Evolutionary conservation across 768 basidiomycete species (phyloP).

Genomic region (Rhizopogon salebrosus): DNA sequence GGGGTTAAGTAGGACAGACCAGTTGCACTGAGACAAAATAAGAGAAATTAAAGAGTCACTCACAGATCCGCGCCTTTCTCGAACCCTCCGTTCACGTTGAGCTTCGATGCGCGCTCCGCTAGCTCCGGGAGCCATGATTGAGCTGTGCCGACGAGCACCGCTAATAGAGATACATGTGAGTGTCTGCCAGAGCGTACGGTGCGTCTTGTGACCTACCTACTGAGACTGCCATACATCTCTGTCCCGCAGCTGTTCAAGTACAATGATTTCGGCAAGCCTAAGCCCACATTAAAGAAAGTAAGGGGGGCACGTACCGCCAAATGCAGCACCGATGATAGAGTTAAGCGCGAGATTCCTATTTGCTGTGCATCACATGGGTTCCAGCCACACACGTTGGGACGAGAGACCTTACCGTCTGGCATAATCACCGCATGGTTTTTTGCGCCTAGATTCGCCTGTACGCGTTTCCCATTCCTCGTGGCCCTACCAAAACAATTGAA

Average conservation of each 20-base stretch:
- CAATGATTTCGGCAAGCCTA: conserved; percentile 19
- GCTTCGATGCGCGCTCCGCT: conserved; percentile 69
- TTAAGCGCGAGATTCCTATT: conserved; percentile 92
- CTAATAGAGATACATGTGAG: conserved; percentile 26
- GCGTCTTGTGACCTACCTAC: conserved; percentile 51
- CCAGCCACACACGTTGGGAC: background rate
- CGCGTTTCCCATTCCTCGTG: conserved; percentile 82
- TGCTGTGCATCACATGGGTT: conserved; percentile 37
- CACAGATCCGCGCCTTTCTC: conserved; percentile 82
- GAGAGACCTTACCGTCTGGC: conserved; percentile 70
- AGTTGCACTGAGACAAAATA: background rate
- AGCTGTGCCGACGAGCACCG: conserved; percentile 77
- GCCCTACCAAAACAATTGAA: conserved; percentile 44
- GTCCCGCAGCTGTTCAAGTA: conserved; percentile 70
- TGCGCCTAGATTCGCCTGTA: conserved; percentile 88
- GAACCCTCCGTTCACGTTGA: conserved; percentile 89
- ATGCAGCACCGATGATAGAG: conserved; percentile 89
- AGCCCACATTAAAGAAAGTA: conserved; percentile 13
- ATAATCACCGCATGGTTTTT: conserved; percentile 94
- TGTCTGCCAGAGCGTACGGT: background rate
- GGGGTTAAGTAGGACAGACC: background rate
- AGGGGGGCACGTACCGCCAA: conserved; percentile 55
- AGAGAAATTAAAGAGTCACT: conserved; percentile 9
- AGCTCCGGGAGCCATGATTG: conserved; percentile 84
- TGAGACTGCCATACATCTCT: conserved; percentile 95